phyloP scores from a whole-genome alignment of 2,329 filamentous ascomycete genomes.

The Pseudocercospora macadamiae region DNA sequence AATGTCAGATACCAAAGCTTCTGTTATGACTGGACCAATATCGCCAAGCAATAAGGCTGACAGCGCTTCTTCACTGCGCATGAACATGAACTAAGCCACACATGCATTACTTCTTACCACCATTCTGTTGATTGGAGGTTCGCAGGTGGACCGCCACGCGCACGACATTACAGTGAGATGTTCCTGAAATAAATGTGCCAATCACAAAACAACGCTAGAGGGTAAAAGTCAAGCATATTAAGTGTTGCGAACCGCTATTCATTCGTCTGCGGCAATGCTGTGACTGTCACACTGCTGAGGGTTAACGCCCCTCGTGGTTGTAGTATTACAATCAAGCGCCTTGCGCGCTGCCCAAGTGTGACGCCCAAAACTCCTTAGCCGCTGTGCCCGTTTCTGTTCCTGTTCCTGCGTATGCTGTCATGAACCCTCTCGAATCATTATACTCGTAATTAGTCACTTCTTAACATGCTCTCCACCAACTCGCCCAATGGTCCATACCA shows the following conservation, averaged over 20 bases:
- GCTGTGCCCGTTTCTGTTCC: neutral
- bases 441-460: conserved; percentile 67
- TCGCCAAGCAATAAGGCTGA: no score
- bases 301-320: neutral
- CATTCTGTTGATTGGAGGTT: no score
- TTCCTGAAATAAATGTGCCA: no score
- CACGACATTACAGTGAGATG: no score
- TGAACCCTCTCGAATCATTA: conserved; percentile 4
- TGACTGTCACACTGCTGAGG: neutral
- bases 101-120: no score
- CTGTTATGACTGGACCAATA: no score
- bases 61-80: no score
- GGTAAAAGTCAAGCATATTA: no score
- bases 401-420: conserved; percentile 3
- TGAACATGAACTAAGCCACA: no score
- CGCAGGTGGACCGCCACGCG: no score
- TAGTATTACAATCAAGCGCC: neutral
- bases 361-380: neutral
- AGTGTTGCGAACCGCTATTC: neutral
- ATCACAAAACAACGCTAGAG: no score
- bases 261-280: neutral
- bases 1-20: neutral
- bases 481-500: conserved; percentile 97
- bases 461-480: conserved; percentile 95
- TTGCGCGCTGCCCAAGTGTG: neutral